Percentiles rank a stretch among this genome's conserved stretches.
Conservation (phyloP, 2,329 filamentous ascomycete genomes). For the Chaetomiaceae sp. region DNA sequence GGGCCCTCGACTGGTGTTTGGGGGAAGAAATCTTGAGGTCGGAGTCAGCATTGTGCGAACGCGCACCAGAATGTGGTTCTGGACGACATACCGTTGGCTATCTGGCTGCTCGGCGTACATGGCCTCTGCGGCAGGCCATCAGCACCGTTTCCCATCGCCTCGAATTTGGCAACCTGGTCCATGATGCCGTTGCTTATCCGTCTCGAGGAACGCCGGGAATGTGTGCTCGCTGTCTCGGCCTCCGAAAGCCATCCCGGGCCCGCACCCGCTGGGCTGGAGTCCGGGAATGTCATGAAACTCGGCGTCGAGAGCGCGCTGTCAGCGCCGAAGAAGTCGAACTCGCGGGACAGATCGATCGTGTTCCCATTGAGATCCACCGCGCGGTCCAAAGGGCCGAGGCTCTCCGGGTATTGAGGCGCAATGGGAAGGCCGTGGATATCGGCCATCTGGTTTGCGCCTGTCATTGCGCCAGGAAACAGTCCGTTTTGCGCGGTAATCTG, state of each 20-base stretch:
- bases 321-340: conserved; percentile 47
- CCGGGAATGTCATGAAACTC: conserved; percentile 46
- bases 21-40: conserved; percentile 54
- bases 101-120: conserved; percentile 58
- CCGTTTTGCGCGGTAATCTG: conserved; percentile 51
- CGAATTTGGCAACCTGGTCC: conserved; percentile 56
- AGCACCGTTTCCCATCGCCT: conserved; percentile 40
- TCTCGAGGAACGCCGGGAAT: conserved; percentile 37
- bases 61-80: accelerated
- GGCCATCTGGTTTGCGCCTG: conserved; percentile 31
- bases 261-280: conserved; percentile 37
- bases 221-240: conserved; percentile 39
- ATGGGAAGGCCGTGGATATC: conserved; percentile 40
- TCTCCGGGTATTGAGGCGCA: conserved; percentile 41
- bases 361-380: conserved; percentile 38
- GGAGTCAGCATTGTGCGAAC: conserved; percentile 20
- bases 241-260: conserved; percentile 49
- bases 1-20: conserved; percentile 65
- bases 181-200: conserved; percentile 58
- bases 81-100: conserved; percentile 50
- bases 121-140: conserved; percentile 45
- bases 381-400: conserved; percentile 44
- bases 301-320: conserved; percentile 46
- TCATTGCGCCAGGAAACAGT: conserved; percentile 46
- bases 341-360: conserved; percentile 40